A percentile compares a stretch with the other conserved stretches of the same genome.
Evolutionary conservation across 495 filamentous ascomycete species (phyloP).

Genomic region (Hypoxylon perforatum): DNA sequence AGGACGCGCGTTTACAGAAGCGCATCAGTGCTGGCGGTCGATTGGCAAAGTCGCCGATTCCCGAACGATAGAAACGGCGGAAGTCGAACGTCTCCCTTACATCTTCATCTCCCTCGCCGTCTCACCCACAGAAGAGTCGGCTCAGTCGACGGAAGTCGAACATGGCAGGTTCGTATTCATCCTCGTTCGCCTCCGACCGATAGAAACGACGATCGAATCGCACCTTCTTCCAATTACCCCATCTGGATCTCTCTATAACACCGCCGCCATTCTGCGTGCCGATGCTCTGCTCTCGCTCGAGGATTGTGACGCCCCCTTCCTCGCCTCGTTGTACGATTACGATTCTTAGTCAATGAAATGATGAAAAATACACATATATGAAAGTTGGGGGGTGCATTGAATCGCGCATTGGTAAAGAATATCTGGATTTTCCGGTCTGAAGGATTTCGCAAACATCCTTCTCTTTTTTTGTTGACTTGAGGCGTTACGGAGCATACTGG

Average conservation of each 20-base stretch:
- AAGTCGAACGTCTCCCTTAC: constrained; percentile 42
- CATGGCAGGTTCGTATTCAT: constrained; percentile 40
- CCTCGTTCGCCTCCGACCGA: constrained; percentile 47
- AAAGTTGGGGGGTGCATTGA: constrained; percentile 21
- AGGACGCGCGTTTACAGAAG: constrained; percentile 68
- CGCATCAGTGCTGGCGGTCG: constrained; percentile 71
- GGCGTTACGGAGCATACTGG: constrained; percentile 34
- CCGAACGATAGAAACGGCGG: constrained; percentile 61
- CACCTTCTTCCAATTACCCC: constrained; percentile 45
- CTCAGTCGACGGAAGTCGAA: constrained; percentile 42
- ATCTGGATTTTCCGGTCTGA: constrained; percentile 28
- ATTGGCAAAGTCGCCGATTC: constrained; percentile 67
- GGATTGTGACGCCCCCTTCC: constrained; percentile 23
- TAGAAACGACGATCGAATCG: constrained; percentile 52
- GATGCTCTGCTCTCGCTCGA: constrained; percentile 37
- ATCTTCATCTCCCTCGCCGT: constrained; percentile 37
- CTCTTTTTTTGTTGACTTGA: not conserved
- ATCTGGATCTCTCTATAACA: constrained; percentile 41
- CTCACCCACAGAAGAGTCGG: constrained; percentile 32
- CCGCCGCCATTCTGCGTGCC: constrained; percentile 37
- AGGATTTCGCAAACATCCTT: constrained; percentile 23
- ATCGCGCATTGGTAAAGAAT: constrained; percentile 29
- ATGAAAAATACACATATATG: constrained; percentile 35
- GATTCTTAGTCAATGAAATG: constrained; percentile 35
- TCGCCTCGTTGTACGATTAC: constrained; percentile 34